phyloP scores from a whole-genome alignment of 2,329 filamentous ascomycete genomes.

The Alternaria dauci region DNA sequence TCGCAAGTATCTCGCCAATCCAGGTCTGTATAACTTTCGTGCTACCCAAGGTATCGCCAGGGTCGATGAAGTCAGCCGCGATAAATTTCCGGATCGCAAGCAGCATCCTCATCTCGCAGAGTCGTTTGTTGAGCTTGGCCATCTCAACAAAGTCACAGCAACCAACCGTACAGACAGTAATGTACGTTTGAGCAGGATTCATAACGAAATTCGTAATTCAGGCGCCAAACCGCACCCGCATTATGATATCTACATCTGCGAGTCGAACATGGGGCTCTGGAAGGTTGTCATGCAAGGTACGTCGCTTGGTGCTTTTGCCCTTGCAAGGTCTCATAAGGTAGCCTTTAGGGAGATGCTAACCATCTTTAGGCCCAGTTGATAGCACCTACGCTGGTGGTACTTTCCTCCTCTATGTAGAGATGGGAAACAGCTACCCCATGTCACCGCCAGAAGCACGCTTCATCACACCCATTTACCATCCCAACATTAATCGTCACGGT shows the following conservation, averaged over 20 bases:
- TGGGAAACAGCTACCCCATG: too few relatives aligned
- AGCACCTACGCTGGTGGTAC: not conserved
- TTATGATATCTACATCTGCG: slow-evolving; percentile 53
- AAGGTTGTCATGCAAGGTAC: slow-evolving; percentile 28
- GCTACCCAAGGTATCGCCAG: slow-evolving; percentile 2
- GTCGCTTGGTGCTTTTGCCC: not conserved
- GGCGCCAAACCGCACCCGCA: slow-evolving; percentile 37
- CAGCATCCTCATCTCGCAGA: slow-evolving; percentile 36
- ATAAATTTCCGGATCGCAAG: slow-evolving; percentile 45
- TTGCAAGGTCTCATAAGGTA: not conserved
- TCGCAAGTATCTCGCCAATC: not conserved
- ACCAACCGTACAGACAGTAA: slow-evolving; percentile 18
- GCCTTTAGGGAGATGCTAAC: not conserved
- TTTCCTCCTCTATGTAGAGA: too few relatives aligned
- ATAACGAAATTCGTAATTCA: slow-evolving; percentile 49
- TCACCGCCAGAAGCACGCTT: too few relatives aligned
- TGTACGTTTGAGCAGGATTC: slow-evolving; percentile 37
- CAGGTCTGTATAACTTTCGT: slow-evolving; percentile 21
- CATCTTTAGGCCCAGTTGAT: not conserved
- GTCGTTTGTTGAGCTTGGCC: slow-evolving; percentile 17
- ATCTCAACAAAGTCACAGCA: not conserved
- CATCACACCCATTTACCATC: too few relatives aligned
- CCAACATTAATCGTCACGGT: too few relatives aligned
- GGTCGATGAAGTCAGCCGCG: slow-evolving; percentile 36
- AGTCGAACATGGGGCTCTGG: slow-evolving; percentile 52